Evolutionary conservation across 352 stramenopile genomes (phyloP).

Genomic region (Phytophthora macrochlamydospora): DNA sequence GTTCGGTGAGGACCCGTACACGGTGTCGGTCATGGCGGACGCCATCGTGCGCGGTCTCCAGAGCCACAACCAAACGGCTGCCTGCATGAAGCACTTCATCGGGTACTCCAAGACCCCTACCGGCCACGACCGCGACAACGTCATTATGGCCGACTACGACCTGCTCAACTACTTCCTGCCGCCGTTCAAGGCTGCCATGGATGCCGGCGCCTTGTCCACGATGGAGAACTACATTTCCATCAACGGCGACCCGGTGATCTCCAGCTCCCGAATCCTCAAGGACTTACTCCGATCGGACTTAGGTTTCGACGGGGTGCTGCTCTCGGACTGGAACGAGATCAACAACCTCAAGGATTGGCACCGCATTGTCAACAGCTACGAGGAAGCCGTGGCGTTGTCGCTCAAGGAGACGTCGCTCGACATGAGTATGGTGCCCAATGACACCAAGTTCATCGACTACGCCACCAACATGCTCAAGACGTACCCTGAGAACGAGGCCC

Average conservation of each 20-base stretch:
- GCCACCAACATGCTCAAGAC: slow-evolving; percentile 42
- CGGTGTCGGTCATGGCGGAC: slow-evolving; percentile 21
- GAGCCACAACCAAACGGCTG: slow-evolving; percentile 55
- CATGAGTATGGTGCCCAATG: slow-evolving; percentile 87
- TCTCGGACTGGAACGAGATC: slow-evolving; percentile 94
- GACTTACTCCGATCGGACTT: slow-evolving; percentile 82
- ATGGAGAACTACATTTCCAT: slow-evolving; percentile 95
- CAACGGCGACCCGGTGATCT: slow-evolving; percentile 88
- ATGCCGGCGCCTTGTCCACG: slow-evolving; percentile 76
- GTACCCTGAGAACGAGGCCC: slow-evolving; percentile 31
- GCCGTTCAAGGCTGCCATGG: slow-evolving; percentile 77
- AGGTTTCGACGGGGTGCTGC: slow-evolving; percentile 80
- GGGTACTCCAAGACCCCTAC: slow-evolving; percentile 74
- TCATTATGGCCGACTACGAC: slow-evolving; percentile 69
- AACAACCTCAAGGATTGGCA: slow-evolving; percentile 76
- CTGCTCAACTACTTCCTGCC: slow-evolving; percentile 84
- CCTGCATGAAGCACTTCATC: slow-evolving; percentile 90
- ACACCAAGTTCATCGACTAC: slow-evolving; percentile 56
- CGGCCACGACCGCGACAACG: slow-evolving; percentile 80
- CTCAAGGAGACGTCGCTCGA: slow-evolving; percentile 85
- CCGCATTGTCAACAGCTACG: slow-evolving; percentile 42
- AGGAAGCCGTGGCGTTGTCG: slow-evolving; percentile 61
- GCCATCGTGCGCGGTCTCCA: slow-evolving; percentile 80
- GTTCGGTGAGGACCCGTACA: slow-evolving; percentile 89
- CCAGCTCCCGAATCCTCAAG: slow-evolving; percentile 70